Conservation (phyloP, 108 stramenopile species). For the Aurantiochytrium sp. region DNA sequence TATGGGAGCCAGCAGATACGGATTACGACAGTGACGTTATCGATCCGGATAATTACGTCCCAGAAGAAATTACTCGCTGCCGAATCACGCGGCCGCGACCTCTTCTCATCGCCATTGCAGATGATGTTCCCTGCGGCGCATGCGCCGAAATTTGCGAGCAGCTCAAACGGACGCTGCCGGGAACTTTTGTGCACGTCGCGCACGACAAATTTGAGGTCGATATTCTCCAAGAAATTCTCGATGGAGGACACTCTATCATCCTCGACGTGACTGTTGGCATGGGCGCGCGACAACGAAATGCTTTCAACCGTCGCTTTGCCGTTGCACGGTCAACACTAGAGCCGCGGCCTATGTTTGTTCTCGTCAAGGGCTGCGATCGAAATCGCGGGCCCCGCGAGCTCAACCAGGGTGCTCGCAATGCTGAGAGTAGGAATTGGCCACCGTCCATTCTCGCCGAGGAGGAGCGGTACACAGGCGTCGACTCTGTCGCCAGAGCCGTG, state of each 20-base stretch:
- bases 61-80: background rate
- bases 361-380: background rate
- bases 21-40: constrained; percentile 7
- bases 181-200: background rate
- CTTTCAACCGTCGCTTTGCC: background rate
- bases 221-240: background rate
- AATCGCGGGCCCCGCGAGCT: background rate
- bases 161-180: background rate
- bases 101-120: background rate
- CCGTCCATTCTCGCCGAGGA: background rate
- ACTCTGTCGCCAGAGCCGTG: background rate
- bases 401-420: background rate
- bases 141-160: background rate
- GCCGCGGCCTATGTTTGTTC: background rate
- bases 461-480: background rate
- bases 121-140: background rate
- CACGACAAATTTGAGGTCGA: background rate
- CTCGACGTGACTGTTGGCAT: background rate
- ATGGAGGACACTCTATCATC: background rate
- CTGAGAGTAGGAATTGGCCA: background rate
- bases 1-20: background rate
- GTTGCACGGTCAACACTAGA: background rate
- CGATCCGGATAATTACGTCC: background rate
- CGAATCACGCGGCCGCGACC: background rate
- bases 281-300: background rate